Conservation (phyloP, 83 land plant species). For the Picea abies region DNA sequence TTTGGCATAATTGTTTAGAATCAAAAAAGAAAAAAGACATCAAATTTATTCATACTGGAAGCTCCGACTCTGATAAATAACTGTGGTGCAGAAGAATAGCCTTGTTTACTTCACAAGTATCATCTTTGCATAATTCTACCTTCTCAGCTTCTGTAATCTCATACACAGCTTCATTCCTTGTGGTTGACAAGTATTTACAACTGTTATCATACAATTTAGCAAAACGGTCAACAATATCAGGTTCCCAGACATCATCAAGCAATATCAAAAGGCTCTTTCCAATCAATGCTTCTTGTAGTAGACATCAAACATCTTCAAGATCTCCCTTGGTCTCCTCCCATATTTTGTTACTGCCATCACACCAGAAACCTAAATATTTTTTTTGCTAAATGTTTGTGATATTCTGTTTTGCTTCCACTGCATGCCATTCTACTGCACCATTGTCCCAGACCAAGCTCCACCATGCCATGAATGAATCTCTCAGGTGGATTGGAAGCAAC, state of each 20-base stretch:
- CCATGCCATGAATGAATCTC: conserved; percentile 42
- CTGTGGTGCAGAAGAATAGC: conserved; percentile 51
- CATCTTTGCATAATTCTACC: conserved; percentile 50
- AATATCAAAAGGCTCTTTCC: conserved; percentile 51
- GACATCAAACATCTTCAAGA: conserved; percentile 46
- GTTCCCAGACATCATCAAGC: conserved; percentile 67
- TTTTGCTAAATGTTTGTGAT: conserved; percentile 45
- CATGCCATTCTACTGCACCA: conserved; percentile 49
- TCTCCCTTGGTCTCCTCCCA: conserved; percentile 30
- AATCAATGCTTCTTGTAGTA: conserved; percentile 46
- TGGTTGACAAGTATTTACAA: conserved; percentile 50
- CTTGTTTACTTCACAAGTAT: conserved; percentile 42
- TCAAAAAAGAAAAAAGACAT: neutral
- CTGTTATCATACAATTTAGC: conserved; percentile 51
- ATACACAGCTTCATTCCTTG: conserved; percentile 51
- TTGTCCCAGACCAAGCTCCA: conserved; percentile 52
- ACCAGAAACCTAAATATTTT: conserved; percentile 37
- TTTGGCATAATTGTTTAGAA: neutral
- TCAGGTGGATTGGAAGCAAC: conserved; percentile 53
- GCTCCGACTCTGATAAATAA: conserved; percentile 31
- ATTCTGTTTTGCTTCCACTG: conserved; percentile 33
- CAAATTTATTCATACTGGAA: conserved; percentile 35
- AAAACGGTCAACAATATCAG: conserved; percentile 51
- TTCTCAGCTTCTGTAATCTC: conserved; percentile 59
- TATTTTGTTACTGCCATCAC: conserved; percentile 29